Conservation (phyloP, 768 basidiomycete genomes). For the Botryobasidium botryosum region DNA sequence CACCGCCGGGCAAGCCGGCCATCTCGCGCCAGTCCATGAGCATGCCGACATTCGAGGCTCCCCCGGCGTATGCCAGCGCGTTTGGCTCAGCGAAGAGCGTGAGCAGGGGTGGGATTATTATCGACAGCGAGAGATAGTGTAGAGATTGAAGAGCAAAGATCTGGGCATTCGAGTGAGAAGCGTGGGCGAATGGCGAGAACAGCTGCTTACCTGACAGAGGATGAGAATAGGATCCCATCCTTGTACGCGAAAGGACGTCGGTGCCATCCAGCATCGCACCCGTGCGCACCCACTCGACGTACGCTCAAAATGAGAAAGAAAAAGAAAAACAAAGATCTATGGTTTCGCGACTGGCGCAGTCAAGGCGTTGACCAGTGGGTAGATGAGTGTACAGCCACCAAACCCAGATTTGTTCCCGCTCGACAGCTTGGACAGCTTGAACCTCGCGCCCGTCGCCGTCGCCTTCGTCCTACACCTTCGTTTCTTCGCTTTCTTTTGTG, state of each 20-base stretch:
- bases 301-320: neutral
- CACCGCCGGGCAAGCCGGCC: slow-evolving; percentile 53
- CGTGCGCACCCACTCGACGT: no score
- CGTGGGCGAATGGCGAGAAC: neutral
- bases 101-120: slow-evolving; percentile 70
- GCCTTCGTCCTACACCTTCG: no score
- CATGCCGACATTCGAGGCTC: slow-evolving; percentile 37
- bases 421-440: neutral
- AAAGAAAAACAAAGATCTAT: neutral
- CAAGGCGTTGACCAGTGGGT: neutral
- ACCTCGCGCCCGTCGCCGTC: no score
- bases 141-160: slow-evolving; percentile 86
- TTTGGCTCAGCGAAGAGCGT: slow-evolving; percentile 38
- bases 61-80: slow-evolving; percentile 19
- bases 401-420: neutral
- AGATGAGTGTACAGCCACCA: neutral
- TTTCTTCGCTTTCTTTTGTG: no score
- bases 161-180: slow-evolving; percentile 24
- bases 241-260: slow-evolving; percentile 7
- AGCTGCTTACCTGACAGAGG: slow-evolving; percentile 55
- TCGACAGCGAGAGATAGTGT: slow-evolving; percentile 78
- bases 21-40: slow-evolving; percentile 98
- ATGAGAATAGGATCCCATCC: slow-evolving; percentile 86
- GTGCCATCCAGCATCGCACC: no score
- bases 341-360: neutral